A percentile compares a stretch with the other conserved stretches of the same genome.
phyloP scores from a whole-genome alignment of 2,329 filamentous ascomycete genomes.

The Colletotrichum eleusines region DNA sequence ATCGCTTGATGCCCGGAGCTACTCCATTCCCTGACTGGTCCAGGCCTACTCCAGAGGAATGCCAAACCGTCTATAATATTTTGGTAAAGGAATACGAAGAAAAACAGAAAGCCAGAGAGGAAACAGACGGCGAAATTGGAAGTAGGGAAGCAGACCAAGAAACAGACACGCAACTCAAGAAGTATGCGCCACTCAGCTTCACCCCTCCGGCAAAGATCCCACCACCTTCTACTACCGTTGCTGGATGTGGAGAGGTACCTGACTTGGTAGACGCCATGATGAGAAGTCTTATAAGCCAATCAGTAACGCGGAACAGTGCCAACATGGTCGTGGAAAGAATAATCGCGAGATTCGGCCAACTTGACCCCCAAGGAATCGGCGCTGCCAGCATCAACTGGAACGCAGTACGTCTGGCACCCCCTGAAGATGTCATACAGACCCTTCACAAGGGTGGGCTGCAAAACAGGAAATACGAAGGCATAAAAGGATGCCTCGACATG shows the following conservation, averaged over 20 bases:
- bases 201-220: constrained; percentile 75
- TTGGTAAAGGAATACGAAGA: constrained; percentile 75
- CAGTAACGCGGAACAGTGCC: constrained; percentile 65
- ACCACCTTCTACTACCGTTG: constrained; percentile 75
- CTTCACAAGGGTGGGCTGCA: constrained; percentile 80
- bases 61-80: constrained; percentile 75
- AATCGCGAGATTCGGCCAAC: constrained; percentile 71
- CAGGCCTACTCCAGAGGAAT: constrained; percentile 76
- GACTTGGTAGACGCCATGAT: constrained; percentile 66
- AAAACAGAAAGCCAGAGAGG: background rate
- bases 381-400: constrained; percentile 83
- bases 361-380: constrained; percentile 70
- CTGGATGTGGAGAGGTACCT: constrained; percentile 73
- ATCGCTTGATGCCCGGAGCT: constrained; percentile 65
- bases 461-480: constrained; percentile 76
- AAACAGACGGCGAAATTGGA: background rate
- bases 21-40: constrained; percentile 77
- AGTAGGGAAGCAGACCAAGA: too few relatives aligned
- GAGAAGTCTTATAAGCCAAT: constrained; percentile 65
- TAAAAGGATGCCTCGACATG: constrained; percentile 79
- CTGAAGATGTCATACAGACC: constrained; percentile 73
- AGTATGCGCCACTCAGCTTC: constrained; percentile 50
- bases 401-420: constrained; percentile 69
- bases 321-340: constrained; percentile 75
- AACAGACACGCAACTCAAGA: background rate